Evolutionary conservation across 2,329 filamentous ascomycete species (phyloP).

Genomic region (Parastagonospora nodorum): DNA sequence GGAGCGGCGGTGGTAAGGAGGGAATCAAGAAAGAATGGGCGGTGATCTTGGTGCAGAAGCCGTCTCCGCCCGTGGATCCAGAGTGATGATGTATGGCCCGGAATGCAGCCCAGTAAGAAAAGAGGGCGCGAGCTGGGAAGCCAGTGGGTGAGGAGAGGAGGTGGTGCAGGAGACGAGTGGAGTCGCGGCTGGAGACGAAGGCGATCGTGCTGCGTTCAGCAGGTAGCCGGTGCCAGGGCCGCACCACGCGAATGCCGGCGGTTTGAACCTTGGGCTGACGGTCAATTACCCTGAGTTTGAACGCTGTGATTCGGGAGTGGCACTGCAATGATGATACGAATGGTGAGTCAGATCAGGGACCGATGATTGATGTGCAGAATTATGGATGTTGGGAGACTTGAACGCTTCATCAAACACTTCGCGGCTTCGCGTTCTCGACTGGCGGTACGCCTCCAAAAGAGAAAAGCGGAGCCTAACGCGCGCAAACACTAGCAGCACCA

Average conservation of each 20-base stretch:
- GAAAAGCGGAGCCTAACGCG: conserved; percentile 19
- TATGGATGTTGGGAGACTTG: background rate
- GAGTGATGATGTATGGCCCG: conserved; percentile 26
- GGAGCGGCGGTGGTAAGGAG: conserved; percentile 1
- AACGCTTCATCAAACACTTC: too few relatives aligned
- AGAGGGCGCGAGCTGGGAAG: conserved; percentile 8
- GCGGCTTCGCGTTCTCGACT: conserved; percentile 1
- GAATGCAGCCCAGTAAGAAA: conserved; percentile 9
- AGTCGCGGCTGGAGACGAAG: conserved; percentile 14
- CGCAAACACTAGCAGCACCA: conserved; percentile 11
- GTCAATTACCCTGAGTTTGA: background rate
- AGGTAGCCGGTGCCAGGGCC: conserved; percentile 1
- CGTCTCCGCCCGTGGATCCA: conserved; percentile 18
- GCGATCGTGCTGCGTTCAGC: conserved; percentile 11
- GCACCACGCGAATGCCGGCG: background rate
- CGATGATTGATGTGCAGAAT: too few relatives aligned
- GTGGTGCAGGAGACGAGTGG: conserved; percentile 28
- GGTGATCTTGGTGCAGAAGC: conserved; percentile 7
- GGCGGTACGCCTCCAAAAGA: conserved; percentile 15
- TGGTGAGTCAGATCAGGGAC: too few relatives aligned
- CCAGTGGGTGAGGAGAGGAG: conserved; percentile 21
- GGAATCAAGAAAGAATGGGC: conserved; percentile 8
- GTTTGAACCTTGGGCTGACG: background rate
- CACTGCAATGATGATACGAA: too few relatives aligned
- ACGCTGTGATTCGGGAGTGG: too few relatives aligned